phyloP scores from a whole-genome alignment of 345 rosid species.

The Hypericum androsaemum region DNA sequence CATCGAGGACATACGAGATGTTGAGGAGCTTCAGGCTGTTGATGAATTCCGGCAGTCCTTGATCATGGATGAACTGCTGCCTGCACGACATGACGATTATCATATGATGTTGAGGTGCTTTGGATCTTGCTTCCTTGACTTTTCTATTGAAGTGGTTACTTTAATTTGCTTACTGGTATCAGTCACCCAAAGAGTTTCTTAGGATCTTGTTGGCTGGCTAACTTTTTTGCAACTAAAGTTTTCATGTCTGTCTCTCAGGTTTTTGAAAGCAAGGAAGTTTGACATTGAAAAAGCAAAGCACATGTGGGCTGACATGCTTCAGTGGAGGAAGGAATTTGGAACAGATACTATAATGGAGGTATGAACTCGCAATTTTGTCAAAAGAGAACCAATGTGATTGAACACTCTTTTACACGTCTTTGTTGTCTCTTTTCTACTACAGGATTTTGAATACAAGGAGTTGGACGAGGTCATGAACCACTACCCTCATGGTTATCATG shows the following conservation, averaged over 20 bases:
- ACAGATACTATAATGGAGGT: conserved; percentile 9
- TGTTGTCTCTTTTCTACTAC: neutral
- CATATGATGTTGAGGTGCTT: conserved; percentile 86
- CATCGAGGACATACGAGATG: conserved; percentile 91
- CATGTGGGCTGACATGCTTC: conserved; percentile 8
- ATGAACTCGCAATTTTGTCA: neutral
- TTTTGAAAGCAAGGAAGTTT: conserved; percentile 6
- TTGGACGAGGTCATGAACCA: conserved; percentile 2
- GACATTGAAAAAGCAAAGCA: conserved; percentile 9
- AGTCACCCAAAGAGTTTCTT: neutral
- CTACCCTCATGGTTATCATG: neutral
- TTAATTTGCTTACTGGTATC: neutral
- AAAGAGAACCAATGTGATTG: neutral
- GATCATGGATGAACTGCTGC: conserved; percentile 84
- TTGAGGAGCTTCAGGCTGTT: conserved; percentile 76
- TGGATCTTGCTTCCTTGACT: neutral
- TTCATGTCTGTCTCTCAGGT: conserved; percentile 25
- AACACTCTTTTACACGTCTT: neutral
- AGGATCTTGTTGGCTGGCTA: neutral
- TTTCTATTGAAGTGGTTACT: neutral
- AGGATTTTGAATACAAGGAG: conserved; percentile 5
- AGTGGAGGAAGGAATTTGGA: conserved; percentile 5
- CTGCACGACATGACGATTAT: conserved; percentile 67
- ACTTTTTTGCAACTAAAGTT: neutral
- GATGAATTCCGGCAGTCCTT: conserved; percentile 78